These are phyloP conservation scores for Camellia japonica DNA, from an alignment of 148 eudicot genomes.

Conservation along the genomic window DNA sequence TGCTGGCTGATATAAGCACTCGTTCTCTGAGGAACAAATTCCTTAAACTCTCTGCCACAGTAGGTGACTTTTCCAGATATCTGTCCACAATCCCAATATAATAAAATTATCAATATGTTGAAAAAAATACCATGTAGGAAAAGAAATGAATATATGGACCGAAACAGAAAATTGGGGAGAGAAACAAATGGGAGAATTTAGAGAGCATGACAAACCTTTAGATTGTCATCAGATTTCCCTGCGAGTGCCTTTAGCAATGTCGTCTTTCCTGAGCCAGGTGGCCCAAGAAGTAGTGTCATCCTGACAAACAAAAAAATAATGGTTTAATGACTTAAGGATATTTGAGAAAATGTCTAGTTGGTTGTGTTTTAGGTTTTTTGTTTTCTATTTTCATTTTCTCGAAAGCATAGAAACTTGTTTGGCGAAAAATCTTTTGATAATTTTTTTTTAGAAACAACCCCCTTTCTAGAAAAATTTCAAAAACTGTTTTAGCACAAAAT, in stretches of 20 bases:
- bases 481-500: too few relatives aligned
- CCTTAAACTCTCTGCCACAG: conserved; percentile 37
- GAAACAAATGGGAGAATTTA: not conserved
- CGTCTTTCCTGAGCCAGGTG: conserved; percentile 45
- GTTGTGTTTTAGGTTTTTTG: too few relatives aligned
- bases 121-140: not conserved
- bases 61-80: conserved; percentile 33
- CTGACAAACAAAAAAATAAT: conserved; percentile 7
- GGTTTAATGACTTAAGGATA: not conserved
- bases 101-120: not conserved
- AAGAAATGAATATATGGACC: too few relatives aligned
- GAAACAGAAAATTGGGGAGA: not conserved
- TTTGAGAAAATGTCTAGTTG: too few relatives aligned
- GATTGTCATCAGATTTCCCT: conserved; percentile 32
- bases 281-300: conserved; percentile 50
- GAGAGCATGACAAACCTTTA: conserved; percentile 21
- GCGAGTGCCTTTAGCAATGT: conserved; percentile 39
- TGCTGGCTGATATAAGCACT: conserved; percentile 47
- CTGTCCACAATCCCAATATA: conserved; percentile 16
- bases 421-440: too few relatives aligned
- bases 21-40: conserved; percentile 45
- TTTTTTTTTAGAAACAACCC: too few relatives aligned
- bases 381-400: too few relatives aligned
- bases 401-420: too few relatives aligned
- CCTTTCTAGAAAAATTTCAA: too few relatives aligned